Evolutionary conservation across 495 filamentous ascomycete genomes (phyloP).

Genomic region (Usnea hakonensis): DNA sequence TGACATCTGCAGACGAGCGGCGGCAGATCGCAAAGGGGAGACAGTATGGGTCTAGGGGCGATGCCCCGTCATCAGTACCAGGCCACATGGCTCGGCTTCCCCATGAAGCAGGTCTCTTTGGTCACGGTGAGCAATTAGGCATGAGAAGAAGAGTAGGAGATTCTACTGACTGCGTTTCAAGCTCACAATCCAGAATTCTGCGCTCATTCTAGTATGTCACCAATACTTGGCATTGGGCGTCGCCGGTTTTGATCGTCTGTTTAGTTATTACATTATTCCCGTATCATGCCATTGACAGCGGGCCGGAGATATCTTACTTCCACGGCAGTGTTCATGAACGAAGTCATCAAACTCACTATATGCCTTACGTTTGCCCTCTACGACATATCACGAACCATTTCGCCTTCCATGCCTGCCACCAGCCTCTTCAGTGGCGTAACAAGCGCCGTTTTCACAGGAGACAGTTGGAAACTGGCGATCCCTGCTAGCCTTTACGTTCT

Average conservation of each 20-base stretch:
- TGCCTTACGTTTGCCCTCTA: slow-evolving; percentile 80
- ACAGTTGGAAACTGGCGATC: slow-evolving; percentile 92
- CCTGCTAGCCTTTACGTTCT: slow-evolving; percentile 83
- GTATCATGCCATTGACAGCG: slow-evolving; percentile 74
- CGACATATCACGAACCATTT: slow-evolving; percentile 68
- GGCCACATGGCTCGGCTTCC: slow-evolving; percentile 48
- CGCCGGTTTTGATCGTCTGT: slow-evolving; percentile 13
- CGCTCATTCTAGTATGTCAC: slow-evolving; percentile 58
- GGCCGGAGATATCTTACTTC: slow-evolving; percentile 87
- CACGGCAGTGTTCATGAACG: slow-evolving; percentile 89
- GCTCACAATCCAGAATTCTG: slow-evolving; percentile 76
- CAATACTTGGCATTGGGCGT: background rate
- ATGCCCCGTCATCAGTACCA: slow-evolving; percentile 15
- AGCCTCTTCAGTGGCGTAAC: slow-evolving; percentile 74
- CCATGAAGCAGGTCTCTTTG: slow-evolving; percentile 71
- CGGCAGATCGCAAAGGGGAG: background rate
- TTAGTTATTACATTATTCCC: slow-evolving; percentile 85
- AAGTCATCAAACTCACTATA: slow-evolving; percentile 82
- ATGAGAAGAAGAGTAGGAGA: background rate
- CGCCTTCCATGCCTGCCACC: slow-evolving; percentile 68
- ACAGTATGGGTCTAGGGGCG: slow-evolving; percentile 5
- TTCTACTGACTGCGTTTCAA: slow-evolving; percentile 34
- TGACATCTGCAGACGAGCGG: background rate
- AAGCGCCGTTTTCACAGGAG: slow-evolving; percentile 74
- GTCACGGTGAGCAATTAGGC: slow-evolving; percentile 52